Evolutionary conservation across 257 asterid species (phyloP).

Genomic region (Gentiana dahurica): DNA sequence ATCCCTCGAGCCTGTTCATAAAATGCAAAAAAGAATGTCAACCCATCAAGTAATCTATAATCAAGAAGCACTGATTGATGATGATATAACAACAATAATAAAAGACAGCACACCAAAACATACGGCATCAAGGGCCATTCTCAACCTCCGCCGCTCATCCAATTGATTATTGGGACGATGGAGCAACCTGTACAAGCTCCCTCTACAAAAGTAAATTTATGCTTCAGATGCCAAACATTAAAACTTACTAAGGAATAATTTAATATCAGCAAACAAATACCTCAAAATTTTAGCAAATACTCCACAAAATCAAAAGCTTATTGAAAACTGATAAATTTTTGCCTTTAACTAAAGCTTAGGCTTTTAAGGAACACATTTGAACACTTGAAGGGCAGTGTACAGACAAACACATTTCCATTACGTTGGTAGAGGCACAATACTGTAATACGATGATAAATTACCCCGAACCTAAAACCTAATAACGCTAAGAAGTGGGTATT

Average conservation of each 20-base stretch:
- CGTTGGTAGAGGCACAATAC: too few relatives aligned
- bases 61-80: constrained; percentile 6
- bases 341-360: too few relatives aligned
- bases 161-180: constrained; percentile 92
- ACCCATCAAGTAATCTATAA: neutral
- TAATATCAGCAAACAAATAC: too few relatives aligned
- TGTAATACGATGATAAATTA: too few relatives aligned
- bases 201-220: constrained; percentile 44
- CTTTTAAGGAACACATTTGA: too few relatives aligned
- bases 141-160: constrained; percentile 84
- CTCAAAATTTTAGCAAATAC: too few relatives aligned
- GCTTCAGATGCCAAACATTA: constrained; percentile 13
- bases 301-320: too few relatives aligned
- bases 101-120: constrained; percentile 17
- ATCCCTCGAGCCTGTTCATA: constrained; percentile 79
- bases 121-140: constrained; percentile 97
- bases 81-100: constrained; percentile 1
- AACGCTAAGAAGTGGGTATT: too few relatives aligned
- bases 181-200: constrained; percentile 84
- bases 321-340: too few relatives aligned
- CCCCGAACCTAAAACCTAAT: too few relatives aligned
- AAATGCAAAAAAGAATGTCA: constrained; percentile 9
- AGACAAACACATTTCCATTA: too few relatives aligned
- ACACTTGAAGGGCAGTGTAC: too few relatives aligned
- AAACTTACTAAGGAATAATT: neutral